A percentile compares a stretch with the other conserved stretches of the same genome.
These are phyloP conservation scores for Ogataea dorogensis DNA, from an alignment of 805 yeast species.

Conservation along the genomic window DNA sequence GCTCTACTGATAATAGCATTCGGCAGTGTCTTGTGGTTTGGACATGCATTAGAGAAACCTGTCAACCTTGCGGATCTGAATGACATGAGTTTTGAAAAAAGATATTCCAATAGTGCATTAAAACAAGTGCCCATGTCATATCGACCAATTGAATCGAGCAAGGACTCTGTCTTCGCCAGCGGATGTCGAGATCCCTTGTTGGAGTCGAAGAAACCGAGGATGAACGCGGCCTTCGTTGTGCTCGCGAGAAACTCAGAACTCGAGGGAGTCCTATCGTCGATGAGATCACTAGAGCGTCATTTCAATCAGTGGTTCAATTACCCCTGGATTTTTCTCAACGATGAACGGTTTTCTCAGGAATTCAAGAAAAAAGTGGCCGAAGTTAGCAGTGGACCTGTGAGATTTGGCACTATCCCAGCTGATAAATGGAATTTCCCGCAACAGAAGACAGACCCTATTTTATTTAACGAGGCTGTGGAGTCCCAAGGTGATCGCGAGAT, in stretches of 20 bases:
- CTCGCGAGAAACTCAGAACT: conserved; percentile 80
- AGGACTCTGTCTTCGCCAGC: conserved; percentile 32
- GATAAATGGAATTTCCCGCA: conserved; percentile 71
- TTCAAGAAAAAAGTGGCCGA: conserved; percentile 54
- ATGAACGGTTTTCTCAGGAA: conserved; percentile 65
- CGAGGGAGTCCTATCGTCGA: conserved; percentile 70
- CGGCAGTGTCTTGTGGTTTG: background rate
- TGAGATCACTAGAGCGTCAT: conserved; percentile 76
- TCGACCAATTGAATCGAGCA: conserved; percentile 24
- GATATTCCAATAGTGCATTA: conserved; percentile 16
- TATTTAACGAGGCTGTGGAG: conserved; percentile 56
- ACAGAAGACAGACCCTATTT: conserved; percentile 36
- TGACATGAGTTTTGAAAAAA: conserved; percentile 19
- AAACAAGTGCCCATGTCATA: conserved; percentile 27
- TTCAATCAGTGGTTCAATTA: conserved; percentile 93
- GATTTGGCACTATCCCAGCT: conserved; percentile 65
- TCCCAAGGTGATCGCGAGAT: conserved; percentile 81
- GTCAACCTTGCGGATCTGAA: conserved; percentile 10
- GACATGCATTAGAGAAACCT: background rate
- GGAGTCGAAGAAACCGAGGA: conserved; percentile 39
- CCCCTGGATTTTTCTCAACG: conserved; percentile 89
- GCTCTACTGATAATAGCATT: conserved; percentile 3
- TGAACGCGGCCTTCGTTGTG: conserved; percentile 83
- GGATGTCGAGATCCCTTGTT: conserved; percentile 34
- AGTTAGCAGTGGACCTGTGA: conserved; percentile 58